Evolutionary conservation across 2,329 filamentous ascomycete species (phyloP), one percentile per base, ranked within the genome.

Genomic region (Corynespora cassiicola): DNA sequence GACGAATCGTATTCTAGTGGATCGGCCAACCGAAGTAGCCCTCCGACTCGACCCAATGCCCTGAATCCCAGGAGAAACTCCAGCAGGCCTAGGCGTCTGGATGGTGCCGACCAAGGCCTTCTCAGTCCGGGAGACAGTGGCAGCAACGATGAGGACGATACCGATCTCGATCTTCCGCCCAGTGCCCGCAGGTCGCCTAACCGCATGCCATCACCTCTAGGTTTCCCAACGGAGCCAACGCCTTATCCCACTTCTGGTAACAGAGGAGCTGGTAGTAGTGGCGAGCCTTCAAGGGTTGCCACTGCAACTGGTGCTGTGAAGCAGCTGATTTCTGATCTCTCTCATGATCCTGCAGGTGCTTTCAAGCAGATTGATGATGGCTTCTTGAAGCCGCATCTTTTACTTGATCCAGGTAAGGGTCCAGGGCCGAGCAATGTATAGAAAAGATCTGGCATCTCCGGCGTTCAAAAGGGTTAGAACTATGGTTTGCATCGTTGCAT

Each of bases 341-440:
- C 87, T 1, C 90, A 95, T 33, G 94, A 99, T 65, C 90, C 95
- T 28, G 87, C 88, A 7, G 90, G 87, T 29, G 82, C 95, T 72
- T 95, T 99, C 69, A 85, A 85, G 53, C 91, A 96, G 70, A 75
- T 99, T 44, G 94, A 99, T 66, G 94, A 99, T 69, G 90, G 91
- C 45, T 96, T 90, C 66, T 91, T 97, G 69, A 97, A 97, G 75
- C 92, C 92, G 12, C 88, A 86, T 63, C 72, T 97, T 38, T 70
- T 97, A 50, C 78, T 97, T 14, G 91, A 96, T 70, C 87, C 70
- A 14, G 61, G 61, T 16, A 66, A 66, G 22, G 52, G 53, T 6
- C 35, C 46, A 24, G 65, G 63, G 2, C 59, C 62, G 14, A 56
- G 48, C 39, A 68, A 67, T 51, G 65, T 66, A 12, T 68, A 49